Evolutionary conservation across 2,329 filamentous ascomycete species (phyloP).

Genomic region (Xylariaceae sp.): DNA sequence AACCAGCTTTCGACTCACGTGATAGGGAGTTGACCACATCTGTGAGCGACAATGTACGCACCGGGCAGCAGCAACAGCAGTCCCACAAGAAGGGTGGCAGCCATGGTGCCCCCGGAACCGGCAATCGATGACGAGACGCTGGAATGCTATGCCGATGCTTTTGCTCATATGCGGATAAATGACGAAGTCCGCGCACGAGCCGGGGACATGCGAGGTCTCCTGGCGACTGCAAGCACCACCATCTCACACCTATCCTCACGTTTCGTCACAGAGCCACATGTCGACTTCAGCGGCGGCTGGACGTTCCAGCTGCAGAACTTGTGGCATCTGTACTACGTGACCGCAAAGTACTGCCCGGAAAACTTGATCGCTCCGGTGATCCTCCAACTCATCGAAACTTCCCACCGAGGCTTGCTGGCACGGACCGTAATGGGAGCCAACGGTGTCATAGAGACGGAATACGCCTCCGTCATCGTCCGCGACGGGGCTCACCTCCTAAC

Average conservation of each 20-base stretch:
- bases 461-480: constrained; percentile 15
- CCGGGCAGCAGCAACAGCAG: constrained; percentile 8
- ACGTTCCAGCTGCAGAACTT: constrained; percentile 22
- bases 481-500: constrained; percentile 15
- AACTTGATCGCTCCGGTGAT: constrained; percentile 16
- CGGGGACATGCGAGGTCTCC: constrained; percentile 19
- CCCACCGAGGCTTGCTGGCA: constrained; percentile 18
- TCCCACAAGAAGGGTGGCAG: background rate
- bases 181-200: constrained; percentile 21
- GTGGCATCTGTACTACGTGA: constrained; percentile 24
- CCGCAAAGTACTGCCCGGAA: constrained; percentile 18
- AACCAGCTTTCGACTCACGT: background rate
- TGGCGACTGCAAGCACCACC: constrained; percentile 19
- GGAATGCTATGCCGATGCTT: constrained; percentile 20
- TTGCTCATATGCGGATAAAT: constrained; percentile 18
- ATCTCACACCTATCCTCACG: constrained; percentile 22
- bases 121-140: constrained; percentile 15
- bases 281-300: constrained; percentile 22
- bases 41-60: constrained; percentile 15
- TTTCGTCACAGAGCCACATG: constrained; percentile 22
- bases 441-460: constrained; percentile 14
- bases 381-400: constrained; percentile 21
- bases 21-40: background rate
- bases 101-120: constrained; percentile 2
- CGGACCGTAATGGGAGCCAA: constrained; percentile 11